These are phyloP conservation scores for Solanum paucissectum DNA, from an alignment of 257 asterid species.

Conservation along the genomic window DNA sequence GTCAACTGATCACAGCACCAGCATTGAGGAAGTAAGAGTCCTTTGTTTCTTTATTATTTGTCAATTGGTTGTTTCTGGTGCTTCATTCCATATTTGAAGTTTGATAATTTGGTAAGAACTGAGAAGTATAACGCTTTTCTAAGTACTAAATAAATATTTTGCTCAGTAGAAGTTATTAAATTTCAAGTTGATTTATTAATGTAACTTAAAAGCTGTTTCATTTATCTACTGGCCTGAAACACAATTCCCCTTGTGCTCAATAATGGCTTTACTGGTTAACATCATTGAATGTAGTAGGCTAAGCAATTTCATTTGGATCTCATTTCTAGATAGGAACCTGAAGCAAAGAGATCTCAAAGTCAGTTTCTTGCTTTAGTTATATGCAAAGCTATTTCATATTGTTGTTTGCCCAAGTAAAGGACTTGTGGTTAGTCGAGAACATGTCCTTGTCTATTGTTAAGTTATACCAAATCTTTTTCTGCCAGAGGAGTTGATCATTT, in stretches of 20 bases:
- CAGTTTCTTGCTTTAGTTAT: not conserved
- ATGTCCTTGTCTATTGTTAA: not conserved
- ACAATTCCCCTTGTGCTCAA: not conserved
- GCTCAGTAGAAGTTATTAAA: not conserved
- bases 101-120: not conserved
- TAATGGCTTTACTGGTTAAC: not conserved
- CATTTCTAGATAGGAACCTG: not conserved
- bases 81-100: not conserved
- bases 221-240: not conserved
- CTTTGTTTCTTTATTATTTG: not conserved
- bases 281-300: not conserved
- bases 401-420: not conserved
- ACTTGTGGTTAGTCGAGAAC: not conserved
- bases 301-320: not conserved
- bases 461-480: not conserved
- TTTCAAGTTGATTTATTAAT: not conserved
- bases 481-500: not conserved
- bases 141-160: not conserved
- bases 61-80: not conserved
- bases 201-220: not conserved
- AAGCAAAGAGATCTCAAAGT: not conserved
- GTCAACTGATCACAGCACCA: constrained; percentile 14
- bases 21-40: constrained; percentile 14
- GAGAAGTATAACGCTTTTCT: not conserved
- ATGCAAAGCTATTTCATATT: not conserved